Conservation (phyloP, 148 eudicot genomes). For the Heliosperma pusillum region DNA sequence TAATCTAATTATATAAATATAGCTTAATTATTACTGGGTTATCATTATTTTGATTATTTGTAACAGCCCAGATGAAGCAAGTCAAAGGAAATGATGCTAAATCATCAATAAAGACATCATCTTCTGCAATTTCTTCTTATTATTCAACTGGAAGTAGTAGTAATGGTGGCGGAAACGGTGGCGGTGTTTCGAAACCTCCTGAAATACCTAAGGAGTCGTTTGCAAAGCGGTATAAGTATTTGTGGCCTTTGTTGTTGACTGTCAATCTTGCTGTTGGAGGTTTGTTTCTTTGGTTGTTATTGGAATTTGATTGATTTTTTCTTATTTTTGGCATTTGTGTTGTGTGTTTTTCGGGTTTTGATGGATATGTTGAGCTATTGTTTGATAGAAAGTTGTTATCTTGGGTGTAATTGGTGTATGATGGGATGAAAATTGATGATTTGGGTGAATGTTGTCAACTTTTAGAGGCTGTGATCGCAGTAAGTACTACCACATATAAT, state of each 20-base stretch:
- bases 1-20: neutral
- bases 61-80: slow-evolving; percentile 38
- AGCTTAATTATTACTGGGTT: neutral
- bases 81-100: slow-evolving; percentile 28
- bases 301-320: neutral
- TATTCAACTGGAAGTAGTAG: slow-evolving; percentile 14
- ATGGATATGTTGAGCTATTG: slow-evolving; percentile 5
- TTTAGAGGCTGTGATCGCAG: too few relatives aligned
- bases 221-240: slow-evolving; percentile 61
- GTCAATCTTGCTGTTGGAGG: slow-evolving; percentile 86
- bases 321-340: slow-evolving; percentile 1
- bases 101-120: slow-evolving; percentile 27
- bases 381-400: neutral
- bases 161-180: slow-evolving; percentile 20
- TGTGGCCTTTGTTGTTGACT: slow-evolving; percentile 71
- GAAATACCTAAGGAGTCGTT: slow-evolving; percentile 35
- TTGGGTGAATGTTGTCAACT: neutral
- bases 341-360: slow-evolving; percentile 2
- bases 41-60: slow-evolving; percentile 10
- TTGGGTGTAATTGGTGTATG: neutral
- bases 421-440: neutral
- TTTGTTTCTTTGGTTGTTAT: slow-evolving; percentile 25
- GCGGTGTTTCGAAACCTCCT: slow-evolving; percentile 28
- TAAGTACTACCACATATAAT: too few relatives aligned
- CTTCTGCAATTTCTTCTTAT: slow-evolving; percentile 20